These are phyloP conservation scores for Beauveria sp. DNA, from an alignment of 2,329 filamentous ascomycete species.

Conservation along the genomic window DNA sequence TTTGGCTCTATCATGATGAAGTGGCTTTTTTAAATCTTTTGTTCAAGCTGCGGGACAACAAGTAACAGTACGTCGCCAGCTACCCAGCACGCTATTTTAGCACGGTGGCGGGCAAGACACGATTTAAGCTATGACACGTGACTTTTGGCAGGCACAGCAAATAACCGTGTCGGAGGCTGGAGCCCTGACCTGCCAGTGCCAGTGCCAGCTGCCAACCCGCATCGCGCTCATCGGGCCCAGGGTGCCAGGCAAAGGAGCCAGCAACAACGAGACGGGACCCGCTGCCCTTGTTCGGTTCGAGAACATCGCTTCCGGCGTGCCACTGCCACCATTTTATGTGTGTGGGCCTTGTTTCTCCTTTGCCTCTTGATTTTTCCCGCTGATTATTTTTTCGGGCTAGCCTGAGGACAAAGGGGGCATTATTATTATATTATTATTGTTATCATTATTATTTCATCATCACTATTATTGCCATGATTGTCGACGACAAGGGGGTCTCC, in stretches of 20 bases:
- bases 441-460: background rate
- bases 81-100: no score
- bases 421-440: background rate
- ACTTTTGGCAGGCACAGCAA: background rate
- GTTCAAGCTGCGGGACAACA: no score
- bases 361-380: background rate
- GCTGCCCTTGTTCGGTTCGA: constrained; percentile 10
- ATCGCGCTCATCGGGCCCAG: constrained; percentile 1
- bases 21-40: background rate
- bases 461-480: no score
- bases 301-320: constrained; percentile 10
- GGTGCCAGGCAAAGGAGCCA: background rate
- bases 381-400: background rate
- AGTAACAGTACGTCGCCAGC: no score
- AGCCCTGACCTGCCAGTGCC: background rate
- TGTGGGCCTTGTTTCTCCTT: background rate
- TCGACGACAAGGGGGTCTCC: background rate
- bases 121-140: background rate
- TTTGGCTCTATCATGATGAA: background rate
- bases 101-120: background rate
- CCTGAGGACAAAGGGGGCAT: no score
- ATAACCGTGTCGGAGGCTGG: background rate
- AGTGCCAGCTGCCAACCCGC: background rate
- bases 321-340: background rate
- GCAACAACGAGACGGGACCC: background rate